Evolutionary conservation across 2,329 filamentous ascomycete species (phyloP).

Genomic region (Colletotrichum sp.): DNA sequence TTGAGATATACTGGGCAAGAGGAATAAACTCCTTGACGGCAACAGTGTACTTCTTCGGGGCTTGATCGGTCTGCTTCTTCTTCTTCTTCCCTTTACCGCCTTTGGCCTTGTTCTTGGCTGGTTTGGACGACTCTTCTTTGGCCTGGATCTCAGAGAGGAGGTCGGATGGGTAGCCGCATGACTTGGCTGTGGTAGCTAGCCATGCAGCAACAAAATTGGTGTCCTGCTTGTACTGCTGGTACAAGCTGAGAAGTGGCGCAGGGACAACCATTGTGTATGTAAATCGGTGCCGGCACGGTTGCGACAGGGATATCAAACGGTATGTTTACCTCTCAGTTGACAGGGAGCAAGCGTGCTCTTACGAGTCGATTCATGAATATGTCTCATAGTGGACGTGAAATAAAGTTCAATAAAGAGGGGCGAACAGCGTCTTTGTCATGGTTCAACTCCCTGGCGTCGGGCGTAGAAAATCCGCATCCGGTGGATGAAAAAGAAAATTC

Average conservation of each 20-base stretch:
- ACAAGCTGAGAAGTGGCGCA: not conserved
- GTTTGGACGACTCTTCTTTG: not conserved
- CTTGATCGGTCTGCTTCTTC: not conserved
- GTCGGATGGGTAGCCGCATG: not conserved
- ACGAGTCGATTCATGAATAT: too few relatives aligned
- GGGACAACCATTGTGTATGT: not conserved
- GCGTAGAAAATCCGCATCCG: too few relatives aligned
- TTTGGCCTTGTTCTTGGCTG: not conserved
- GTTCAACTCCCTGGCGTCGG: too few relatives aligned
- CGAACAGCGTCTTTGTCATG: too few relatives aligned
- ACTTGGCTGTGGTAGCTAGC: not conserved
- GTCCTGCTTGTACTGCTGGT: not conserved
- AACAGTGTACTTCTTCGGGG: slow-evolving; percentile 34
- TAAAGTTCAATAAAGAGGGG: too few relatives aligned
- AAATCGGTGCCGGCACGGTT: too few relatives aligned
- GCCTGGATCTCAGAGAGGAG: not conserved
- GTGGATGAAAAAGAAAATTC: too few relatives aligned
- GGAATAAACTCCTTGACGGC: slow-evolving; percentile 40
- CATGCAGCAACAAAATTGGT: not conserved
- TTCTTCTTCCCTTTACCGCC: not conserved
- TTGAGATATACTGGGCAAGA: slow-evolving; percentile 42
- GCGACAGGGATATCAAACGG: too few relatives aligned
- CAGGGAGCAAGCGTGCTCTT: too few relatives aligned
- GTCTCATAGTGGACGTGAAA: too few relatives aligned
- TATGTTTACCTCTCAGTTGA: too few relatives aligned